These are phyloP conservation scores for Chrysopogon serrulatus DNA, from an alignment of 176 grass and related monocot species.

Conservation along the genomic window DNA sequence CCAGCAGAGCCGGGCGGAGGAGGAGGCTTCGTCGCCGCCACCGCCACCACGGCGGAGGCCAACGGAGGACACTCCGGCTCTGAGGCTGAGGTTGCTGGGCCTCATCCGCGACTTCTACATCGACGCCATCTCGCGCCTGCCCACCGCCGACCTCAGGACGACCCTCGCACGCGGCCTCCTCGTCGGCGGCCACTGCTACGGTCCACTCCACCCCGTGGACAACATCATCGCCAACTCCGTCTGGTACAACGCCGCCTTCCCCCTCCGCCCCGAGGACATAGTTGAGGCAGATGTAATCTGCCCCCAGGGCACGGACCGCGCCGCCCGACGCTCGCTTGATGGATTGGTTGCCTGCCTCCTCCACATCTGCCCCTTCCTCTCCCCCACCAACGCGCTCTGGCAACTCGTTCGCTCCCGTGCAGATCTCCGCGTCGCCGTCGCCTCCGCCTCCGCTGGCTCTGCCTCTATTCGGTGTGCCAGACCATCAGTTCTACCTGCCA, in stretches of 20 bases:
- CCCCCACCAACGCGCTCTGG: slow-evolving; percentile 1
- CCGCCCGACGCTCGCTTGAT: slow-evolving; percentile 4
- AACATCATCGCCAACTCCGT: slow-evolving; percentile 18
- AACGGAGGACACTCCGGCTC: no score
- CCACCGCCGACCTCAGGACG: neutral
- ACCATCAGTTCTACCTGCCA: neutral
- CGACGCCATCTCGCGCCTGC: neutral
- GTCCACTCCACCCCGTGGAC: neutral
- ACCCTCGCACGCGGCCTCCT: neutral
- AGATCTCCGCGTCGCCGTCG: neutral
- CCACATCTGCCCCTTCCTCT: neutral
- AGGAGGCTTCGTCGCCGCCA: no score
- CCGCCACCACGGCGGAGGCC: no score
- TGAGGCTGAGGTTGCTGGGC: neutral
- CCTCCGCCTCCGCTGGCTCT: neutral
- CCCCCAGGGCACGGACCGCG: neutral
- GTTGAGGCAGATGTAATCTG: neutral
- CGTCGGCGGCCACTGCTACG: neutral
- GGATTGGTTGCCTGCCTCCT: slow-evolving; percentile 13
- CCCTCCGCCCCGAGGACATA: neutral
- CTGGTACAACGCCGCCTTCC: slow-evolving; percentile 13
- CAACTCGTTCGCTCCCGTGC: slow-evolving; percentile 8
- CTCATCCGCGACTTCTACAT: neutral
- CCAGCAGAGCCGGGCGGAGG: no score
- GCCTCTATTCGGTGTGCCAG: neutral